Conservation (phyloP, 129 eudicot genomes). For the Escallonia rubra region DNA sequence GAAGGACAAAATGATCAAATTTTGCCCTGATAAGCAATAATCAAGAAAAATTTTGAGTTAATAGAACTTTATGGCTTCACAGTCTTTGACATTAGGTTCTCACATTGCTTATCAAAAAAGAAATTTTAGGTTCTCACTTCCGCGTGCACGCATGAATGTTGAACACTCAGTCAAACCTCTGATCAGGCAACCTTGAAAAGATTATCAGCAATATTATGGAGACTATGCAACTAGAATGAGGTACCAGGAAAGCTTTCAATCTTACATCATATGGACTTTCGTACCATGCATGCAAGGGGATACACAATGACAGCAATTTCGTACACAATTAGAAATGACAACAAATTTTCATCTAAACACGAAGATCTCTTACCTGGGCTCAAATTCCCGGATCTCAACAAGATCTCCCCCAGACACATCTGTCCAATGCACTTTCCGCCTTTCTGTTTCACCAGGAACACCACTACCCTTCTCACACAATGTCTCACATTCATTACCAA, state of each 20-base stretch:
- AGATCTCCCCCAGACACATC: slow-evolving; percentile 87
- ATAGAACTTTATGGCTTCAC: too few relatives aligned
- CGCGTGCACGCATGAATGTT: too few relatives aligned
- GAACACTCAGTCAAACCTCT: too few relatives aligned
- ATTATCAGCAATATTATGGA: background rate
- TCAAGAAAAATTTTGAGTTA: too few relatives aligned
- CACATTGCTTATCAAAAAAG: too few relatives aligned
- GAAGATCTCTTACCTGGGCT: slow-evolving; percentile 58
- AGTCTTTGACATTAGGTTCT: too few relatives aligned
- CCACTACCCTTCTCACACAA: slow-evolving; percentile 18
- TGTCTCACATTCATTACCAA: slow-evolving; percentile 20
- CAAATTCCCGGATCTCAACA: slow-evolving; percentile 79
- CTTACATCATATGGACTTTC: background rate
- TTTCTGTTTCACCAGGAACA: slow-evolving; percentile 24
- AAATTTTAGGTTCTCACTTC: too few relatives aligned
- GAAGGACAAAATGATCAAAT: too few relatives aligned
- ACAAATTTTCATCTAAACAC: background rate
- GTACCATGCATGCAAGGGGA: background rate
- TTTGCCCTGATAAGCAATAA: too few relatives aligned
- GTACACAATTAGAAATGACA: background rate
- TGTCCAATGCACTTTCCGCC: slow-evolving; percentile 81
- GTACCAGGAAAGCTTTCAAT: background rate
- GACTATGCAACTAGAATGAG: background rate
- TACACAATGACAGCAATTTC: background rate
- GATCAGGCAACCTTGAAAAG: background rate